Evolutionary conservation across 1,139 yeast genomes (phyloP).

Genomic region (Tardiomyces blankii): DNA sequence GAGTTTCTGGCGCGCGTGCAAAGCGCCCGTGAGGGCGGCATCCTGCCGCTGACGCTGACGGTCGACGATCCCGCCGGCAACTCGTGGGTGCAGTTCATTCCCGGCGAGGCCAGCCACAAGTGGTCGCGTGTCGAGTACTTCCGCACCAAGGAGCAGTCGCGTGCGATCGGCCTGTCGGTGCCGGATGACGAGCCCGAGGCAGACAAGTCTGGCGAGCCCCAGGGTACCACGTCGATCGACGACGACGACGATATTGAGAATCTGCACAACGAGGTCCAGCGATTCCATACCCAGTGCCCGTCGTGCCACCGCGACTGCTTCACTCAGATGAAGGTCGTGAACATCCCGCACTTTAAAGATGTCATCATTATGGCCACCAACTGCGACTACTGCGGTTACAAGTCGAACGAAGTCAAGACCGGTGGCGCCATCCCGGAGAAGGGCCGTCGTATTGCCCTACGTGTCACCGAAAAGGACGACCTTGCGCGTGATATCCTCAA

Average conservation of each 20-base stretch:
- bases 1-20: conserved; percentile 52
- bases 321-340: conserved; percentile 93
- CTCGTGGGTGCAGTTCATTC: conserved; percentile 88
- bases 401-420: conserved; percentile 95
- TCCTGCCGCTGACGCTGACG: conserved; percentile 67
- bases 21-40: conserved; percentile 49
- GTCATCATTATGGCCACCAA: conserved; percentile 94
- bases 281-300: conserved; percentile 87
- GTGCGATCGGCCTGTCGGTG: conserved; percentile 72
- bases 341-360: conserved; percentile 96
- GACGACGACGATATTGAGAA: conserved; percentile 70
- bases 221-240: conserved; percentile 13
- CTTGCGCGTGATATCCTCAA: conserved; percentile 89
- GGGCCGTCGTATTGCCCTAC: conserved; percentile 66
- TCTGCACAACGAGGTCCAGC: conserved; percentile 79
- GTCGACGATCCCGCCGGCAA: conserved; percentile 96
- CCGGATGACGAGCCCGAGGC: conserved; percentile 53
- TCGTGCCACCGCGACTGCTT: conserved; percentile 60
- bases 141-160: conserved; percentile 84
- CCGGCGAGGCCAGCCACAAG: conserved; percentile 81
- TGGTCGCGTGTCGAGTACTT: conserved; percentile 81
- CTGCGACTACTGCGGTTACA: conserved; percentile 90
- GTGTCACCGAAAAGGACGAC: conserved; percentile 86
- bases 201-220: conserved; percentile 26
- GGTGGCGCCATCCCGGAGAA: conserved; percentile 92